Base-by-base conservation (phyloP, 805 yeast genomes). In the Metschnikowia sp. region DNA sequence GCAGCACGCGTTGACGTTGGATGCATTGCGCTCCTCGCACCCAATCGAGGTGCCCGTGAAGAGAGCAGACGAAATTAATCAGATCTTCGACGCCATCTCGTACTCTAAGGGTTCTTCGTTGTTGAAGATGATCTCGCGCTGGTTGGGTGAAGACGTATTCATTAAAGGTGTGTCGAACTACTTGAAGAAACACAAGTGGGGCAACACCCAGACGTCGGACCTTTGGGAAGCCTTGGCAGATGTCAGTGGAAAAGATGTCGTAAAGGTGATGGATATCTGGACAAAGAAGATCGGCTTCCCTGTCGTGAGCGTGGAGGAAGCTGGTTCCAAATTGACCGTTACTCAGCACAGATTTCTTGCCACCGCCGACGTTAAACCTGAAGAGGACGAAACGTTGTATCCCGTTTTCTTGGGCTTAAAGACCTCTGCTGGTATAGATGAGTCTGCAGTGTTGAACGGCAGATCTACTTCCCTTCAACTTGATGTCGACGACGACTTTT, bases 11-110 rank as follows among this genome's bases (percentile, higher is more conserved):
- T 76, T 89, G 60, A 67, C 76, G 8, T 75, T 89, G 52, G 96
- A 89, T 64, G 80, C 88, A 9, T 76, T 89, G 53, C 82, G 95
- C 65, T 82, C 89, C 4, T 86, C 94, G 28, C 96, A 87, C 64
- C 94, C 95, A 37, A 83, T 87, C 55, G 91, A 87, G 66, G 92
- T 87, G 34, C 90, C 92, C 13, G 88, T 88, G 29, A 78, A 81
- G 63, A 77, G 77, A 53, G 91, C 90, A 19, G 86, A 81, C 58
- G 91, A 87, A 62, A 84, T 87, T 57, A 85, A 85, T 64, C 94
- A 87, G 72, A 84, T 87, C 54, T 87, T 87, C 62, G 95, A 87
- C 65, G 88, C 90, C 38, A 87, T 87, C 56, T 86, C 94, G 9
- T 87, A 87, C 65, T 74, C 86, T 32, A 87, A 87, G 68, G 96